A percentile compares a stretch with the other conserved stretches of the same genome.
These are phyloP conservation scores for Lactarius sanguifluus DNA, from an alignment of 768 basidiomycete species.

Conservation along the genomic window DNA sequence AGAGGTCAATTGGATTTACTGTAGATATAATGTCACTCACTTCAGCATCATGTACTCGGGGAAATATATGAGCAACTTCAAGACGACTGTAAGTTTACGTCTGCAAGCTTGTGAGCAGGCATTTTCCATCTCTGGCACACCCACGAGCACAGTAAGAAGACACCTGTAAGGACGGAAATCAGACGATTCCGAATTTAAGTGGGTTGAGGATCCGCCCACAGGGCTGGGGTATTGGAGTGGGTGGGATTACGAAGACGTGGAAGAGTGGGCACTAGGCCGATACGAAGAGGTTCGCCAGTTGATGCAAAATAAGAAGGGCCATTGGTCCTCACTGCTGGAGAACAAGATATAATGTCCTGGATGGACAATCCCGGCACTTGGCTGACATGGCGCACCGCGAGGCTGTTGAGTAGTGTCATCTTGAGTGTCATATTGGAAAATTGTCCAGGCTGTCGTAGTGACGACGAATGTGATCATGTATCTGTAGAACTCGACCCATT, in stretches of 20 bases:
- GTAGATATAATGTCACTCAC: not conserved
- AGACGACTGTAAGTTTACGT: conserved; percentile 9
- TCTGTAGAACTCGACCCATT: conserved; percentile 15
- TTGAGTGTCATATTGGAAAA: conserved; percentile 2
- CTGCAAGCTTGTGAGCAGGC: conserved; percentile 4
- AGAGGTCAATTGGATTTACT: not conserved
- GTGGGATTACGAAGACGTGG: conserved; percentile 8
- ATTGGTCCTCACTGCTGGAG: not conserved
- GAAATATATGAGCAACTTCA: conserved; percentile 14
- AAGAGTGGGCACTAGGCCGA: not conserved
- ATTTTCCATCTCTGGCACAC: not conserved
- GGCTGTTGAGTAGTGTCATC: not conserved
- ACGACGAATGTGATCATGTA: not conserved
- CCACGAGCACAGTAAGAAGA: not conserved
- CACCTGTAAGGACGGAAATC: not conserved
- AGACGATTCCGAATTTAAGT: not conserved
- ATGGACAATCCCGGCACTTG: not conserved
- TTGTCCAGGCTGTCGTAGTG: not conserved
- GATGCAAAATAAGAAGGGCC: not conserved
- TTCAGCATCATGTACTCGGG: conserved; percentile 6
- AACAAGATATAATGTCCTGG: conserved; percentile 7
- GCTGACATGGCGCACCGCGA: not conserved
- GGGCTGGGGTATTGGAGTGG: not conserved
- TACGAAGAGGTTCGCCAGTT: conserved; percentile 6
- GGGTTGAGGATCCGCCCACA: not conserved